Evolutionary conservation across 2,329 filamentous ascomycete species (phyloP).

Genomic region (Pseudogymnoascus sp.): DNA sequence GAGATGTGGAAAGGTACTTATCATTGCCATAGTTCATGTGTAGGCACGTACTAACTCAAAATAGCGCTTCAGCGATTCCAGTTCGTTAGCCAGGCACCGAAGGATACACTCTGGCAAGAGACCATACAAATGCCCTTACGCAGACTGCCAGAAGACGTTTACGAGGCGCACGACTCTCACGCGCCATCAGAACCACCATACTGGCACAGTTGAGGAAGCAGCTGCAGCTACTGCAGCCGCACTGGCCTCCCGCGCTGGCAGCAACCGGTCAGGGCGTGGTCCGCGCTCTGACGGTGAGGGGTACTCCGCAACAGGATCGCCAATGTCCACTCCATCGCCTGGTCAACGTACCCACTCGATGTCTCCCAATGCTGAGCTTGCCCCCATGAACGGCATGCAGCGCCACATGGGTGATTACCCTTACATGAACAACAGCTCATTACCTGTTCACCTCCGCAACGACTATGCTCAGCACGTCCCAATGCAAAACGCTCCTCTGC

Average conservation of each 20-base stretch:
- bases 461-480: slow-evolving; percentile 37
- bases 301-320: slow-evolving; percentile 63
- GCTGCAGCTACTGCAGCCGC: slow-evolving; percentile 82
- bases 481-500: slow-evolving; percentile 61
- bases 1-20: slow-evolving; percentile 78
- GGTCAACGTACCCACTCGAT: slow-evolving; percentile 65
- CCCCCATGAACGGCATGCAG: slow-evolving; percentile 61
- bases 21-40: background rate
- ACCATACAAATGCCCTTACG: slow-evolving; percentile 95
- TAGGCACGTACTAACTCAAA: slow-evolving; percentile 21
- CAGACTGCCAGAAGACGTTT: slow-evolving; percentile 97
- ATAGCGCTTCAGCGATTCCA: slow-evolving; percentile 93
- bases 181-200: slow-evolving; percentile 91
- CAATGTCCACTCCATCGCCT: slow-evolving; percentile 73
- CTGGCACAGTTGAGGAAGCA: slow-evolving; percentile 88
- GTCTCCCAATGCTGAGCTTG: slow-evolving; percentile 70
- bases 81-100: slow-evolving; percentile 84
- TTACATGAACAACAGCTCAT: slow-evolving; percentile 69
- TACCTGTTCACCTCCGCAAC: slow-evolving; percentile 73
- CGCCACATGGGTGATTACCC: slow-evolving; percentile 46
- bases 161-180: slow-evolving; percentile 92
- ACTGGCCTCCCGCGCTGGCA: slow-evolving; percentile 46
- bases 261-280: slow-evolving; percentile 36
- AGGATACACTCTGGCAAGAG: slow-evolving; percentile 92
- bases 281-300: slow-evolving; percentile 63